A percentile compares a stretch with the other conserved stretches of the same genome.
These are phyloP conservation scores for Sporothrix phasma DNA, from an alignment of 2,329 filamentous ascomycete species.

Conservation along the genomic window DNA sequence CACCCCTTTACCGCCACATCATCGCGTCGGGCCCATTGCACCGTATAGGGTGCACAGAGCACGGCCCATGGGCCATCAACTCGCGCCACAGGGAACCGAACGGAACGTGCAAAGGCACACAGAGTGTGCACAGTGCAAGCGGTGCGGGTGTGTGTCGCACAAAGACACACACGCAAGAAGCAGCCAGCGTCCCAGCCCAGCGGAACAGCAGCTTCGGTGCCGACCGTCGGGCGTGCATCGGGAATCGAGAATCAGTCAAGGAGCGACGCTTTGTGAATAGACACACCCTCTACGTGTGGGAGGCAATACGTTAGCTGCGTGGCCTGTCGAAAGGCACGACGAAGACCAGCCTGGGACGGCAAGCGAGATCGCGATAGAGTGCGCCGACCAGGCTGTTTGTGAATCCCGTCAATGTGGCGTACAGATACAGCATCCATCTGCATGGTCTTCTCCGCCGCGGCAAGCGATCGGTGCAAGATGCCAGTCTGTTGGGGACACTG, in stretches of 20 bases:
- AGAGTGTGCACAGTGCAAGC: neutral
- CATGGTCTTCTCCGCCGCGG: neutral
- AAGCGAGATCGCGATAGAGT: constrained; percentile 9
- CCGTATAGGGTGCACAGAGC: neutral
- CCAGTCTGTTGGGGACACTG: neutral
- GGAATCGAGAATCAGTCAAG: neutral
- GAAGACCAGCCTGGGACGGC: neutral
- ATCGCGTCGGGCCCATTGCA: neutral
- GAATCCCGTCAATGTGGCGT: too few species aligned
- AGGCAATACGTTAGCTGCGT: too few species aligned
- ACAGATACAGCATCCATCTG: too few species aligned
- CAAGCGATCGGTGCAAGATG: neutral
- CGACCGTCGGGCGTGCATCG: neutral
- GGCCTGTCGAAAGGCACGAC: too few species aligned
- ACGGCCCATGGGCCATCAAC: neutral
- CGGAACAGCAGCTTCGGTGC: constrained; percentile 1
- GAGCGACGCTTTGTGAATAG: neutral
- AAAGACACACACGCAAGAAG: neutral
- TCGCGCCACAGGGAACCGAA: neutral
- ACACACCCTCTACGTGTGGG: too few species aligned
- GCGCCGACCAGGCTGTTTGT: neutral
- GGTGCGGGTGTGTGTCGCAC: neutral
- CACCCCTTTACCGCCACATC: neutral
- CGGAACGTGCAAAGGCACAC: neutral
- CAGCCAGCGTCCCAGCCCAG: neutral